Percentiles rank a stretch among this genome's conserved stretches.
phyloP scores from a whole-genome alignment of 176 grass and related monocot species.

The Leersia perrieri region DNA sequence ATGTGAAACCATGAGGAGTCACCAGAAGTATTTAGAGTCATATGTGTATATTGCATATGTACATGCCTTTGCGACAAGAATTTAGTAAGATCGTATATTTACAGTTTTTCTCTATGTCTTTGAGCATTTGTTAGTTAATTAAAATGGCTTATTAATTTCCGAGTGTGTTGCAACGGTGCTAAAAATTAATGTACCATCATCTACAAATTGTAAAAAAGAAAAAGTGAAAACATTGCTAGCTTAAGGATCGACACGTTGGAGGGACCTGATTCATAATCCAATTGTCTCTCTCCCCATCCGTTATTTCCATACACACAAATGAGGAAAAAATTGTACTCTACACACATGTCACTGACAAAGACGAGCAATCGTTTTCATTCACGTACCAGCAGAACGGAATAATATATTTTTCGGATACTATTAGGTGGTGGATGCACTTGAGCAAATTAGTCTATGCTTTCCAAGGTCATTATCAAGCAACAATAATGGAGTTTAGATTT shows the following conservation, averaged over 20 bases:
- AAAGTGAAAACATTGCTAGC: not conserved
- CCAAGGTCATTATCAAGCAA: not conserved
- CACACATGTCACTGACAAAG: not conserved
- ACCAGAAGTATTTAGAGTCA: too few relatives aligned
- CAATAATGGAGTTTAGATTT: slow-evolving; percentile 10
- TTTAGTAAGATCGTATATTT: too few relatives aligned
- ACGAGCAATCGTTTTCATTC: slow-evolving; percentile 24
- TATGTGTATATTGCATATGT: too few relatives aligned
- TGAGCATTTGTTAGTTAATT: not conserved
- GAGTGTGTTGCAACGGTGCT: too few relatives aligned
- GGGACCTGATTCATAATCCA: not conserved
- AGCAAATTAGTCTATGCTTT: not conserved
- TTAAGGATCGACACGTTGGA: not conserved
- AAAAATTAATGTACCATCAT: too few relatives aligned
- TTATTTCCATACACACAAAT: not conserved
- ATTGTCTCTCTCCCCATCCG: not conserved
- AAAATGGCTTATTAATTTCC: too few relatives aligned
- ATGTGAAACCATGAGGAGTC: too few relatives aligned
- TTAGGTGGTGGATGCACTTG: not conserved
- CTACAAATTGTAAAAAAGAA: not conserved
- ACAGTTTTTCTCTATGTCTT: not conserved
- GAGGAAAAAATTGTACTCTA: not conserved
- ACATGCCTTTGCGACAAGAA: too few relatives aligned
- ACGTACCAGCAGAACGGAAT: not conserved
- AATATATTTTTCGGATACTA: not conserved